Percentiles rank a stretch among this genome's conserved stretches.
Conservation (phyloP, 495 filamentous ascomycete genomes). For the Aspergillus steynii region DNA sequence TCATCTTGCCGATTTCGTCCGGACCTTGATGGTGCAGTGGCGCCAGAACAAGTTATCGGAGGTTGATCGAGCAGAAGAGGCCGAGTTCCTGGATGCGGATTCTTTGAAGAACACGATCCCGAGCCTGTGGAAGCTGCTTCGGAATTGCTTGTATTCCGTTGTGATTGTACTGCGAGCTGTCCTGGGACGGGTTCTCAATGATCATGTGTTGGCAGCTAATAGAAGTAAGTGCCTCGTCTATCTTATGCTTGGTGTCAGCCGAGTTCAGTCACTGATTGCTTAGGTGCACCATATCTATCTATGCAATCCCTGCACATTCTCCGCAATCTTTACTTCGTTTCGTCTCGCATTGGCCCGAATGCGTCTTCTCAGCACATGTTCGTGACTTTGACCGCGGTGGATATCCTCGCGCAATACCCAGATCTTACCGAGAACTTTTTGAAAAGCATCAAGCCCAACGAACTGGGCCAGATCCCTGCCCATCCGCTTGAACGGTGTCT, state of each 20-base stretch:
- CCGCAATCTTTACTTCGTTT: constrained; percentile 84
- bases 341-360: constrained; percentile 70
- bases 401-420: constrained; percentile 77
- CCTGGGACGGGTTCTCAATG: constrained; percentile 65
- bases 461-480: constrained; percentile 63
- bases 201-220: constrained; percentile 52
- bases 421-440: constrained; percentile 70
- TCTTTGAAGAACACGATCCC: constrained; percentile 69
- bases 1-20: constrained; percentile 68
- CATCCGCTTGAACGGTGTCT: constrained; percentile 77
- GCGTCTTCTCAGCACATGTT: constrained; percentile 82
- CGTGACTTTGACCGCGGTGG: constrained; percentile 83
- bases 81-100: constrained; percentile 65
- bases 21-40: constrained; percentile 78
- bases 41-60: constrained; percentile 79
- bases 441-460: constrained; percentile 56
- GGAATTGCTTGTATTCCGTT: constrained; percentile 76
- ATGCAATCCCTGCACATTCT: constrained; percentile 77
- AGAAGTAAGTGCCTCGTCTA: constrained; percentile 44
- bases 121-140: constrained; percentile 78
- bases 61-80: constrained; percentile 77
- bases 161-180: constrained; percentile 74
- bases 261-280: constrained; percentile 4
- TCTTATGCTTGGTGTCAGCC: not conserved
- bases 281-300: constrained; percentile 68